Evolutionary conservation across 1,139 yeast genomes (phyloP).

Genomic region (Meyerozyma elateridarum): DNA sequence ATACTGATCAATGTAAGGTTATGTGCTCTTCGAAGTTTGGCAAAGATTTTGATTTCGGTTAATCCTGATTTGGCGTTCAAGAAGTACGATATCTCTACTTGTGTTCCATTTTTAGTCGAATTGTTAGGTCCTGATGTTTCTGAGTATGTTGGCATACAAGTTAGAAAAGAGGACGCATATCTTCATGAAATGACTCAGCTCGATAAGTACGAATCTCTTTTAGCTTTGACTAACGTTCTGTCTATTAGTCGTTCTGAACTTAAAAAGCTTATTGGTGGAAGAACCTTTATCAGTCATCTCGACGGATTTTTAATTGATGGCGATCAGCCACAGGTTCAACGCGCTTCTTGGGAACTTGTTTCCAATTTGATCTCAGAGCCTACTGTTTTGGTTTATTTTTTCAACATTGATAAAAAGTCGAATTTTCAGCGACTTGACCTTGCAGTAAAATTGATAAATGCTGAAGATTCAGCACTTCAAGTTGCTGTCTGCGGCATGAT

Average conservation of each 20-base stretch:
- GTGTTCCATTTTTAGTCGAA: conserved; percentile 47
- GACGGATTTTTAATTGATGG: conserved; percentile 37
- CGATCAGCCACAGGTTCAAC: conserved; percentile 34
- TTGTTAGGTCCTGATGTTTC: conserved; percentile 33
- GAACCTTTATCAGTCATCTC: conserved; percentile 29
- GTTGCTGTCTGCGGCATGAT: conserved; percentile 40
- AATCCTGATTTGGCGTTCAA: conserved; percentile 38
- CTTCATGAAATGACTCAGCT: conserved; percentile 25
- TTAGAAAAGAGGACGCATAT: conserved; percentile 13
- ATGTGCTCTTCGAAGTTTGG: conserved; percentile 31
- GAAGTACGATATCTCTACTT: conserved; percentile 34
- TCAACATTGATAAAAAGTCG: conserved; percentile 33
- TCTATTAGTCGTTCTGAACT: conserved; percentile 25
- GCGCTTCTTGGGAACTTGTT: conserved; percentile 45
- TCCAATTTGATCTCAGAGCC: conserved; percentile 45
- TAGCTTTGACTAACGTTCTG: conserved; percentile 48
- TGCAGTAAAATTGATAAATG: conserved; percentile 36
- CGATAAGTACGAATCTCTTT: conserved; percentile 41
- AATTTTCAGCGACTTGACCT: conserved; percentile 30
- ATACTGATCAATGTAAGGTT: conserved; percentile 20
- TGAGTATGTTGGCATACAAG: conserved; percentile 15
- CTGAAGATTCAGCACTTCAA: conserved; percentile 35
- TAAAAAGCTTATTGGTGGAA: conserved; percentile 29
- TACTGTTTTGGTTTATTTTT: conserved; percentile 42
- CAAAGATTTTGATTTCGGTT: conserved; percentile 40